Evolutionary conservation across 2,329 filamentous ascomycete genomes (phyloP), one percentile per base, ranked within the genome.

Genomic region (Myriosclerotinia curreyana): DNA sequence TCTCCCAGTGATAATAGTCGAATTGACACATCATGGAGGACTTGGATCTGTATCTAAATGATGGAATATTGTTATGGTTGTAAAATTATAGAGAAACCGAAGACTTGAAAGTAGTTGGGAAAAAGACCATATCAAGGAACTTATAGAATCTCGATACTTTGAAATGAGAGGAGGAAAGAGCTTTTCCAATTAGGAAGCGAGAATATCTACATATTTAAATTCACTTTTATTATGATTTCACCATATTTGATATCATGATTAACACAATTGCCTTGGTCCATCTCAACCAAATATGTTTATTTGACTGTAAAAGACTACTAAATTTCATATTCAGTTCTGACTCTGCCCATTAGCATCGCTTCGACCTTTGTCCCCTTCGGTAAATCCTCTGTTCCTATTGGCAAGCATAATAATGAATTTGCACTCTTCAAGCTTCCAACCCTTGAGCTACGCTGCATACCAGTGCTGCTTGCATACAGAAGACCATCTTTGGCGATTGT

Each of bases 371-470:
- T 78, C 0, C 92, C 92, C 74, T 89, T 90, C 54, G 79, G 81
- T 63, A 92, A 73, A n/a, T 80, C 80, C 7, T 85, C 86, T 42
- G 86, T 80, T 2, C 85, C 84, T 44, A 82, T 80, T 0, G 90
- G 89, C 77, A 96, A 78, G 71, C 89, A 90, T 31, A 98, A 77
- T 71, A 99, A 77, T 5, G 90, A 92, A 79, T 99, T 99, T 3
- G 95, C 94, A 25, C 89, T 88, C 66, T 88, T 90, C 70, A 98
- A 81, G 76, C 94, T 98, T 0, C 92, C 92, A 2, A 99, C 92
- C 67, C 87, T 85, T 20, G 91, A 96, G 75, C 94, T 98, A 60
- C 95, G 82, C 79, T 99, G 95, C 3, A 89, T 87, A 7, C 95
- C 95, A 0, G 95, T 99, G 72, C 92, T 96, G 38, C 79, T 84